Base-by-base conservation (phyloP, 1,284 basidiomycete species). In the Ganoderma resinaceum region DNA sequence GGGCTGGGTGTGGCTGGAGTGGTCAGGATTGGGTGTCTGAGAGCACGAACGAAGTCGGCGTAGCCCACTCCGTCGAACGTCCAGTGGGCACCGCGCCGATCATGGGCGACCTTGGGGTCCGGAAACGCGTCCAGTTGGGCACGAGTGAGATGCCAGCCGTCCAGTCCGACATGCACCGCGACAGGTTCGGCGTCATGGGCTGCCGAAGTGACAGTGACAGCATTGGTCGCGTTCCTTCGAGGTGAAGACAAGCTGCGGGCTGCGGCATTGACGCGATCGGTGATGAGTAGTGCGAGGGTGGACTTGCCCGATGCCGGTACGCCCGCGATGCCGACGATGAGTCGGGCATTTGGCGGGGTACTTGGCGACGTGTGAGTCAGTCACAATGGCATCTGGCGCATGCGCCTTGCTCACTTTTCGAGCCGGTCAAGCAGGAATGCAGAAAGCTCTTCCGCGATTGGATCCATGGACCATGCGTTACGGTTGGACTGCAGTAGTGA, bases 221-320 rank as follows among this genome's bases (percentile, higher is more conserved):
- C 46, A 20, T n/a, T 33, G 55, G 67, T 61, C 16, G 49, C 62
- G n/a, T 40, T 70, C 59, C 59, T 72, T 68, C 73, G 73, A 72
- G 73, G 72, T 55, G 61, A 73, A 70, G 74, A 74, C 73, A 75
- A 38, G 5, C 58, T 57, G 40, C 55, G 85, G 80, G 63, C 82
- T 67, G 63, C 52, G 7, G 73, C 63, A 73, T 91, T 91, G 67
- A 85, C 78, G 49, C 84, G 78, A 8, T 83, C 74, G 4, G 89
- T 84, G 23, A 96, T 78, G 11, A 85, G 81, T 42, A 80, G 78
- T 1, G 93, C 87, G 26, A 96, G 84, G 0, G 91, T 87, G 0
- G 93, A 90, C 81, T 97, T 97, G 12, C 95, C 95, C 0, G 93
- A 93, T 0, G 92, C 95, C 6, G 95, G 95, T 18, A 94, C 88